Evolutionary conservation across 1,284 basidiomycete species (phyloP).

Genomic region (Ganoderma resinaceum): DNA sequence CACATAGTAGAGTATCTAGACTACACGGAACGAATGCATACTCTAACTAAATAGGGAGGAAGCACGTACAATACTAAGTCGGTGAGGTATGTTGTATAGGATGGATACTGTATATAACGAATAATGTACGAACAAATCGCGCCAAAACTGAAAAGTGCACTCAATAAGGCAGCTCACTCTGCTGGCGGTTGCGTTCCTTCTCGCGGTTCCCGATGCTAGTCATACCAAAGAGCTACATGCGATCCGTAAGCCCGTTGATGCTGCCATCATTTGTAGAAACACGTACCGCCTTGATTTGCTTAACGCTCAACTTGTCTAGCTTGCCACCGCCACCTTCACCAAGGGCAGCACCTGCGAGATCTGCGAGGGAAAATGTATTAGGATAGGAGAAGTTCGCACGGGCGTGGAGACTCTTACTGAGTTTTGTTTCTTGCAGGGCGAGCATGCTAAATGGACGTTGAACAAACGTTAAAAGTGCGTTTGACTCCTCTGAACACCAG

Average conservation of each 20-base stretch:
- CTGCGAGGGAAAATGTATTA: conserved; percentile 34
- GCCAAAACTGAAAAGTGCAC: background rate
- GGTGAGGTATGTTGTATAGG: background rate
- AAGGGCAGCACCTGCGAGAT: conserved; percentile 69
- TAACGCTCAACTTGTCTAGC: conserved; percentile 66
- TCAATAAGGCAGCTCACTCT: background rate
- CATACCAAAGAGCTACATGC: conserved; percentile 4
- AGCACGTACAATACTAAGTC: background rate
- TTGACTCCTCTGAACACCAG: background rate
- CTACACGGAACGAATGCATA: background rate
- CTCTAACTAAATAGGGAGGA: background rate
- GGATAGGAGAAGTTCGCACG: background rate
- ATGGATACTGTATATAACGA: background rate
- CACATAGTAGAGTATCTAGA: background rate
- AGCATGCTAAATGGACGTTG: conserved; percentile 55
- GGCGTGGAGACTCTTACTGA: conserved; percentile 41
- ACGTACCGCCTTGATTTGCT: conserved; percentile 60
- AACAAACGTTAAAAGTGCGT: background rate
- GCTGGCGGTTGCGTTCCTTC: background rate
- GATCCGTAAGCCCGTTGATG: background rate
- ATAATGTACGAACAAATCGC: conserved; percentile 4
- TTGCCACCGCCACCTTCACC: conserved; percentile 68
- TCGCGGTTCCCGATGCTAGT: conserved; percentile 4
- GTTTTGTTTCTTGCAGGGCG: conserved; percentile 69
- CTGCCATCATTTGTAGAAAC: background rate